A percentile compares a stretch with the other conserved stretches of the same genome.
These are phyloP conservation scores for Tulasnella calospora DNA, from an alignment of 768 basidiomycete species.

Conservation along the genomic window DNA sequence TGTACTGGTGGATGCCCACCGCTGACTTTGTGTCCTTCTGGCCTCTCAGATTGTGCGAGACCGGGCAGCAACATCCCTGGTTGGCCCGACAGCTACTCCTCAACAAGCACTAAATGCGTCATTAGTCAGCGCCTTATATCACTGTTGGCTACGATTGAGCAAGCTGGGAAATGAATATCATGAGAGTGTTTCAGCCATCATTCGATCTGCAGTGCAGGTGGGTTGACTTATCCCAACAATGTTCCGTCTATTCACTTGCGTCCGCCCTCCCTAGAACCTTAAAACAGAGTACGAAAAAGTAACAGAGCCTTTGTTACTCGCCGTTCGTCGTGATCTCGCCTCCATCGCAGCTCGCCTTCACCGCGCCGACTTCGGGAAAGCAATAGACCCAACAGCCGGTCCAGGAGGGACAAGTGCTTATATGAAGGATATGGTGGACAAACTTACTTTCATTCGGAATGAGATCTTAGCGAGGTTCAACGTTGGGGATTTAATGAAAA, in stretches of 20 bases:
- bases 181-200: slow-evolving; percentile 49
- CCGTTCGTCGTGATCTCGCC: slow-evolving; percentile 75
- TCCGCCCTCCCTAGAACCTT: slow-evolving; percentile 43
- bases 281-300: slow-evolving; percentile 50
- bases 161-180: slow-evolving; percentile 64
- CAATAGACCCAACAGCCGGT: slow-evolving; percentile 58
- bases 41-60: slow-evolving; percentile 60
- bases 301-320: slow-evolving; percentile 55
- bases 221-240: slow-evolving; percentile 29
- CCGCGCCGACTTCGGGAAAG: slow-evolving; percentile 72
- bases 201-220: slow-evolving; percentile 60
- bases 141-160: slow-evolving; percentile 64
- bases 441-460: slow-evolving; percentile 71
- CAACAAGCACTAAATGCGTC: slow-evolving; percentile 75
- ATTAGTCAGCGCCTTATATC: slow-evolving; percentile 73
- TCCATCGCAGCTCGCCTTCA: slow-evolving; percentile 79
- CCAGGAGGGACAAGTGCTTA: slow-evolving; percentile 73
- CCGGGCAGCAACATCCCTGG: slow-evolving; percentile 66
- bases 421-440: slow-evolving; percentile 88
- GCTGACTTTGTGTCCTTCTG: not conserved
- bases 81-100: slow-evolving; percentile 71
- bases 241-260: not conserved
- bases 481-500: slow-evolving; percentile 63
- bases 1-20: not conserved
- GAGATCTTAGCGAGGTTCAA: slow-evolving; percentile 69